Base-by-base conservation (phyloP, 1,284 basidiomycete genomes). In the Athelia sp. region DNA sequence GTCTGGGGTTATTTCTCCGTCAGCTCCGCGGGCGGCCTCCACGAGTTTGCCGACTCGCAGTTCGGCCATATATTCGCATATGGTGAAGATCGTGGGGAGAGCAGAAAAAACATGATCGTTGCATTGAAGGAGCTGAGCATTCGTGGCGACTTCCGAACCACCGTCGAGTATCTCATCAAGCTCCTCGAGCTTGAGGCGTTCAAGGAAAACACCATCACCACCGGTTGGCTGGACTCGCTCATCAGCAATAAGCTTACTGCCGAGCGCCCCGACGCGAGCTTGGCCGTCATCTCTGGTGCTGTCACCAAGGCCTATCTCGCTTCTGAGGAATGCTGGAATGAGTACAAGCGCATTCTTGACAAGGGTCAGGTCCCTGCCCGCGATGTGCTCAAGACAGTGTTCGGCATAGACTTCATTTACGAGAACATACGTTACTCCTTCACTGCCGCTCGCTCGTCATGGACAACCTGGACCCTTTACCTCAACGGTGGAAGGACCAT, bases 1-100 rank as follows among this genome's bases (percentile, higher is more conserved):
- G 95, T 98, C 50, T 99, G 97, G 97, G 97, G 97, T 60, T 96
- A 99, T 78, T 99, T 99, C 80, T 98, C 96, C 19, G 97, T 99
- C 62, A 86, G 85, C 49, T 88, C 88, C 34, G 88, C 94, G 23
- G 97, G 97, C 69, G 97, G 94, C 68, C 82, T 99, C 51, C 97
- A 99, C 73, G 95, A 99, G 71, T 99, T 95, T 62, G 97, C 97
- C 48, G 94, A 98, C 68, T 97, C 93, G 22, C 93, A 98, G 62
- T 99, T 99, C 65, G 97, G 97, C 49, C 97, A 99, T 68, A 97
- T 99, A 65, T 99, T 99, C 62, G 96, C 97, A 24, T 99, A 98
- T 64, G 97, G 97, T 51, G 90, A 96, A 68, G 95, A 99, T 67
- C 90, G 97, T 58, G 78, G 83, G 54, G 96, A 99, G 71, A 91